Base-by-base conservation (phyloP, 2,329 filamentous ascomycete species). In the Alternaria arborescens region DNA sequence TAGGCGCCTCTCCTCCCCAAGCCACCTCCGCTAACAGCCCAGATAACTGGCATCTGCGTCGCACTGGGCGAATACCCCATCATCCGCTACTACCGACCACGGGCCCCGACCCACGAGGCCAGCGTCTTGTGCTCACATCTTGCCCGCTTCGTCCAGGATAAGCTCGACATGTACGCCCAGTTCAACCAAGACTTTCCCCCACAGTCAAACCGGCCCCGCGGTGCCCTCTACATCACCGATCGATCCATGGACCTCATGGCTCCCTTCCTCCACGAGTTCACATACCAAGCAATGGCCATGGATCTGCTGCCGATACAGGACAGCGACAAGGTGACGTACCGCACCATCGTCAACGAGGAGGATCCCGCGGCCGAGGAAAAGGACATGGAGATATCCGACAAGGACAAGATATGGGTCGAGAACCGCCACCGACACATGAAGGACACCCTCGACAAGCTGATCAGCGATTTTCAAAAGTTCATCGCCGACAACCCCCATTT, bases 361-460 rank as follows among this genome's bases (percentile, higher is more conserved):
- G 84, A 86, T 4, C 79, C 83, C 0, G 87, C 90, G 42, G 87
- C 90, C 28, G 88, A 96, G 76, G 87, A 91, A 61, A 97, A 96
- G 77, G 94, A 97, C 44, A 91, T 97, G 85, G 93, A 97, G 71
- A 90, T 99, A 50, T 85, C 86, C 32, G 95, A 99, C 67, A 91
- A 92, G 71, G 95, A 99, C 81, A 91, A 90, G 75, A 91, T 99
- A 47, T 99, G 95, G 95, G 89, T 97, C 24, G 92, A 95, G 62
- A 97, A 97, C 74, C 87, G 95, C 55, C 95, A 99, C 80, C 87
- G 89, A 53, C 95, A 99, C 79, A 99, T 99, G 95, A 97, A 97
- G 77, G 94, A 98, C 77, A 95, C 95, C 3, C 94, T 98, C 71
- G 92, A 94, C 74, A 96, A 94, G 78, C 84, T 99, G 62, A 95